Conservation (phyloP, 208 protist genomes). For the Acanthamoeba rhysodes region DNA sequence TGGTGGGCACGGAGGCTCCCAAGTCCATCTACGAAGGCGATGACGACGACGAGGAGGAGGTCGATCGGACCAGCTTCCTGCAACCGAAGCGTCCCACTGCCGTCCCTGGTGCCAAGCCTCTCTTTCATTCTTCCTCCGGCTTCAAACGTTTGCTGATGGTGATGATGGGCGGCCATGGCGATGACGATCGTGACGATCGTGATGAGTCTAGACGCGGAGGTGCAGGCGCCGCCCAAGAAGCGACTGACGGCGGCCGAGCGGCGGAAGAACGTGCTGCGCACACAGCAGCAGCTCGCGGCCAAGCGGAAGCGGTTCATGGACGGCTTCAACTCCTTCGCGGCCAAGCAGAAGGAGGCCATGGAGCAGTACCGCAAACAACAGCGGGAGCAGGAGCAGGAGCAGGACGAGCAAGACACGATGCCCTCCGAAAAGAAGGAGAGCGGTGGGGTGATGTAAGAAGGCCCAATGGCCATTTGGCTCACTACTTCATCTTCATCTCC, state of each 20-base stretch:
- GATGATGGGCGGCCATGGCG: too few species aligned
- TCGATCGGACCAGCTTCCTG: neutral
- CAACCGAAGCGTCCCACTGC: neutral
- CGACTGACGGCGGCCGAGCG: neutral
- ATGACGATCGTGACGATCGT: too few species aligned
- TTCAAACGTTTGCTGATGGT: neutral
- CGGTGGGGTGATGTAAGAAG: neutral
- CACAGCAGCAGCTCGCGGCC: neutral
- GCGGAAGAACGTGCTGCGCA: neutral
- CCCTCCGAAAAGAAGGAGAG: neutral
- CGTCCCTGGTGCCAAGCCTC: neutral
- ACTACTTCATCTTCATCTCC: too few species aligned
- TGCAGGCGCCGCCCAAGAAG: neutral
- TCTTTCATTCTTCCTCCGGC: neutral
- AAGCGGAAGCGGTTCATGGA: slow-evolving; percentile 32
- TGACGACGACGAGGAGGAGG: neutral
- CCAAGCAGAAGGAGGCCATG: neutral
- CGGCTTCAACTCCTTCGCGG: slow-evolving; percentile 12
- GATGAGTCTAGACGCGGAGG: neutral
- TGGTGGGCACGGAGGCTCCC: slow-evolving; percentile 9
- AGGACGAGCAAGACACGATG: neutral
- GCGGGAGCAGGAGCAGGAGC: neutral
- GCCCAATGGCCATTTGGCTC: neutral
- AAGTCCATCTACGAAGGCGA: slow-evolving; percentile 24
- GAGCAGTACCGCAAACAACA: neutral